phyloP scores from a whole-genome alignment of 2,329 filamentous ascomycete genomes.

The Talaromyces islandicus region DNA sequence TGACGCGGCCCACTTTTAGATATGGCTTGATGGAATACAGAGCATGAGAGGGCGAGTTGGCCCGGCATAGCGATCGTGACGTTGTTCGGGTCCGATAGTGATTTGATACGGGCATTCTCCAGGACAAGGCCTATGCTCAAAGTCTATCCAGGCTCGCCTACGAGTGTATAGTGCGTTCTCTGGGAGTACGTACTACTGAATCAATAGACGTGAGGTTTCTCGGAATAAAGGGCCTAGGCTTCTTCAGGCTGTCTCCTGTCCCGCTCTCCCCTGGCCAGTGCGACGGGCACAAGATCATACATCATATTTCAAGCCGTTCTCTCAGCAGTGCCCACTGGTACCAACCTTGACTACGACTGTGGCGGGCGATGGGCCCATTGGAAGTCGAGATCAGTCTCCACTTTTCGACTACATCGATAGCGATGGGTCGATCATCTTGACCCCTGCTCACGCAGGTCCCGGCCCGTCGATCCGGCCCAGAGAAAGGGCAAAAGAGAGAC shows the following conservation, averaged over 20 bases:
- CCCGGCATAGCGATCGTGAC: background rate
- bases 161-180: background rate
- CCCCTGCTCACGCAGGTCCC: conserved; percentile 16
- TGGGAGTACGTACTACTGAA: background rate
- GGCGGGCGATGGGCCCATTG: conserved; percentile 7
- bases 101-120: background rate
- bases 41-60: background rate
- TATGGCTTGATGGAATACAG: conserved; percentile 1
- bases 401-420: conserved; percentile 13
- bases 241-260: background rate
- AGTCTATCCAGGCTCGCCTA: background rate
- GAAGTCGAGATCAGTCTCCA: conserved; percentile 12
- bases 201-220: background rate
- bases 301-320: conserved; percentile 7
- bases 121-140: background rate
- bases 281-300: conserved; percentile 9
- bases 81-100: background rate
- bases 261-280: background rate
- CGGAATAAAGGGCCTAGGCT: background rate
- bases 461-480: conserved; percentile 10
- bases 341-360: conserved; percentile 12
- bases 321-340: conserved; percentile 11
- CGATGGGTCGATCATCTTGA: conserved; percentile 16
- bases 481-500: background rate
- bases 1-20: conserved; percentile 2